A percentile compares a stretch with the other conserved stretches of the same genome.
Conservation (phyloP, 768 basidiomycete species). For the Crucibulum laeve region DNA sequence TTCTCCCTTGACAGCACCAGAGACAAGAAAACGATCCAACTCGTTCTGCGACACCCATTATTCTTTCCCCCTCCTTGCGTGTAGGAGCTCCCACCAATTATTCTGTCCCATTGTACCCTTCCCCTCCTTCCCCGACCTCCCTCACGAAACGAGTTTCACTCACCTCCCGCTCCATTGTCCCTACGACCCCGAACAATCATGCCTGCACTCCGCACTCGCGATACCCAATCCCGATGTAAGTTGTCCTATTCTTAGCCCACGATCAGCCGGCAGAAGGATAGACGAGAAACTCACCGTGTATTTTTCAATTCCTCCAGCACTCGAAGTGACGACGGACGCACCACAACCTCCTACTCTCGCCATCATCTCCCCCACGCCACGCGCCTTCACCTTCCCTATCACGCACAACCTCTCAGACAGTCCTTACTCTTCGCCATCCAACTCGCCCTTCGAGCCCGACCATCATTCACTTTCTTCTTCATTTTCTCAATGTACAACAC, state of each 20-base stretch:
- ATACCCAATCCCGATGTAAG: conserved; percentile 54
- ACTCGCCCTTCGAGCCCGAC: conserved; percentile 73
- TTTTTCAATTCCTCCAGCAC: conserved; percentile 56
- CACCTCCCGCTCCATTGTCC: conserved; percentile 19
- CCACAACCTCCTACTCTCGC: conserved; percentile 47
- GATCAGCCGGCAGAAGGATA: conserved; percentile 80
- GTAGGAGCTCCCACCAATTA: conserved; percentile 21
- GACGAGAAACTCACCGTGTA: no score
- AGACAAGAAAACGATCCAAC: conserved; percentile 44
- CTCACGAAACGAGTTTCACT: conserved; percentile 18
- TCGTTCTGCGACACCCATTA: conserved; percentile 45
- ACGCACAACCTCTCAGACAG: conserved; percentile 60
- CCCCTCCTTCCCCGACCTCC: conserved; percentile 18
- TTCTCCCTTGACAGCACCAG: conserved; percentile 41
- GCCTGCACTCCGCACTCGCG: conserved; percentile 78
- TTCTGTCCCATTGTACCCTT: conserved; percentile 24
- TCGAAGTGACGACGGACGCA: conserved; percentile 30
- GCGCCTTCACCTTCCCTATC: conserved; percentile 66
- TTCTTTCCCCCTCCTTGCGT: conserved; percentile 33
- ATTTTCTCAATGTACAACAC: conserved; percentile 21
- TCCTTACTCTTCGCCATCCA: conserved; percentile 63
- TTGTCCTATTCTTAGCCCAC: conserved; percentile 23
- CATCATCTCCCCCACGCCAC: conserved; percentile 68
- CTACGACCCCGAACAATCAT: conserved; percentile 46
- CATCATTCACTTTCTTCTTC: conserved; percentile 45